A percentile compares a stretch with the other conserved stretches of the same genome.
phyloP scores from a whole-genome alignment of 2,329 filamentous ascomycete genomes.

The Septoria petroselini region DNA sequence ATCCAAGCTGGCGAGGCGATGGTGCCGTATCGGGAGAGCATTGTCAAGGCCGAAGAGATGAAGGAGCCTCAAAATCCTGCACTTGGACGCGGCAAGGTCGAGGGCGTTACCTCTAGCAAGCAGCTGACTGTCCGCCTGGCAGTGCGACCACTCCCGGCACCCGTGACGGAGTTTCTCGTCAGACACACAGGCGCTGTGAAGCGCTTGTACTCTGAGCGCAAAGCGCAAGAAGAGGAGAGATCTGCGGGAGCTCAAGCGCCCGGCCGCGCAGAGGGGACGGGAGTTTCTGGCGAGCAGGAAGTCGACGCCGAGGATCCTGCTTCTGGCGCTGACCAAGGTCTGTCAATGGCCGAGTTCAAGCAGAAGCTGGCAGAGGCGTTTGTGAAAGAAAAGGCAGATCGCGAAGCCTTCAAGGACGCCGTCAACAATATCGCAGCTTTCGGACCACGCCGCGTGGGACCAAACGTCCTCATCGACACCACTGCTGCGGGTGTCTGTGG shows the following conservation, averaged over 20 bases:
- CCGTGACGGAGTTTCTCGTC: constrained; percentile 78
- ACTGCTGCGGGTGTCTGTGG: constrained; percentile 69
- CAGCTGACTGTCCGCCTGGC: constrained; percentile 74
- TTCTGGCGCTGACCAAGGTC: constrained; percentile 54
- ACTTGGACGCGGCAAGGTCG: constrained; percentile 75
- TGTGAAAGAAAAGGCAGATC: constrained; percentile 67
- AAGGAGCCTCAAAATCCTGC: constrained; percentile 80
- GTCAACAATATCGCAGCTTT: constrained; percentile 85
- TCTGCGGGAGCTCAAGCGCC: constrained; percentile 38
- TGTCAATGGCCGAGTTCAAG: constrained; percentile 75
- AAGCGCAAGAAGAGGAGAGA: constrained; percentile 48
- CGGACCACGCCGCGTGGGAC: constrained; percentile 77
- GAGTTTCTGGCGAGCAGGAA: constrained; percentile 39
- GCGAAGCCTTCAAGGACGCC: constrained; percentile 71
- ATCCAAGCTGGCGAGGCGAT: constrained; percentile 93
- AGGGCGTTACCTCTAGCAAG: constrained; percentile 76
- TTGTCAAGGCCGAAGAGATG: constrained; percentile 83
- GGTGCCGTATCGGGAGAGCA: constrained; percentile 92
- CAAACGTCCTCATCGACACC: constrained; percentile 83
- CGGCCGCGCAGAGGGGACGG: constrained; percentile 34
- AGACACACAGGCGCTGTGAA: constrained; percentile 80
- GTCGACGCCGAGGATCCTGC: constrained; percentile 50
- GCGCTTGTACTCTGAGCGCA: constrained; percentile 68
- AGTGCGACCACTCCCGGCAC: constrained; percentile 72
- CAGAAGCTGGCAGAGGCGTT: constrained; percentile 66